Evolutionary conservation across 2,329 filamentous ascomycete species (phyloP).

Genomic region (Talaromyces piceae): DNA sequence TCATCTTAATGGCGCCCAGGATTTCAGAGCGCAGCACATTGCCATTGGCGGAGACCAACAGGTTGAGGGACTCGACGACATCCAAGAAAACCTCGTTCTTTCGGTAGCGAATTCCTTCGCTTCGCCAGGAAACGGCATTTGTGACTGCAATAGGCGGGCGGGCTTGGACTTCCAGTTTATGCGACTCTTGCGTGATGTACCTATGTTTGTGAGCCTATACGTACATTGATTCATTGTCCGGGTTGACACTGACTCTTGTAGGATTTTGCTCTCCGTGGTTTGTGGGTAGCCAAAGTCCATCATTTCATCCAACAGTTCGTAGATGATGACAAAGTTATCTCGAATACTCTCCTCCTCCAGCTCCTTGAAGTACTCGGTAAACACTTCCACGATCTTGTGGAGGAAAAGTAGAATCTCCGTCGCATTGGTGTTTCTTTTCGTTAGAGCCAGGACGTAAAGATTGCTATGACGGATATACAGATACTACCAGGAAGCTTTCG

Average conservation of each 20-base stretch:
- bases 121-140: conserved; percentile 96
- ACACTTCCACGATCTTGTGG: conserved; percentile 96
- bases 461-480: conserved; percentile 99
- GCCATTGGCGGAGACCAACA: conserved; percentile 87
- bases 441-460: conserved; percentile 93
- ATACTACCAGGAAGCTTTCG: conserved; percentile 53
- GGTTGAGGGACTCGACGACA: conserved; percentile 91
- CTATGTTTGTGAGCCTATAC: conserved; percentile 24
- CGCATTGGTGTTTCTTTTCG: conserved; percentile 97
- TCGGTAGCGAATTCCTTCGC: conserved; percentile 93
- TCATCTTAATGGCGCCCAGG: conserved; percentile 97
- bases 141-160: conserved; percentile 95
- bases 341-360: conserved; percentile 97
- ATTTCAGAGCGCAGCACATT: conserved; percentile 96
- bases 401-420: conserved; percentile 97
- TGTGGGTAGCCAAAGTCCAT: conserved; percentile 99
- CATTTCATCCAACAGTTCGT: conserved; percentile 98
- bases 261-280: conserved; percentile 95
- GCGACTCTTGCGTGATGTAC: conserved; percentile 97
- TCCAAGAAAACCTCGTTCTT: conserved; percentile 99
- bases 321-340: conserved; percentile 99
- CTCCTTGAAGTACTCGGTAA: conserved; percentile 99
- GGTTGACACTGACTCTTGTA: conserved; percentile 62
- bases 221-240: background rate
- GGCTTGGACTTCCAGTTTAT: conserved; percentile 95